Base-by-base conservation (phyloP, 2,329 filamentous ascomycete genomes). In the Botryotinia calthae region DNA sequence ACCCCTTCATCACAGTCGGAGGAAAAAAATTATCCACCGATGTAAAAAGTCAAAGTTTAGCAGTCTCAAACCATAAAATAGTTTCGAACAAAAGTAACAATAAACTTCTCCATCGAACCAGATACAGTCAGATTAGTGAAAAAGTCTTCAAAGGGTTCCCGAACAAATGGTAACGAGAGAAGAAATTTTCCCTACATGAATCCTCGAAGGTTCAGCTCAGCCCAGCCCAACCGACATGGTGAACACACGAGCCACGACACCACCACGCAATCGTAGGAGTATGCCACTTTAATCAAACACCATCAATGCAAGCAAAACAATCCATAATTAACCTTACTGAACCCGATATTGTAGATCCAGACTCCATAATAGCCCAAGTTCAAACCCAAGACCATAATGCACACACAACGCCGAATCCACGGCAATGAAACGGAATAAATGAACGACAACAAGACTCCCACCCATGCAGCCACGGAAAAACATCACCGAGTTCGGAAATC, bases 181-280 rank as follows among this genome's bases (percentile, higher is more conserved):
- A 58, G 44, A 51, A 25, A 0, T 42, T 42, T 56, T 68, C 48
- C 65, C n/a, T 56, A 25, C 18, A 44, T 42, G 54, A 12, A 68
- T 56, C 48, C 48, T 58, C 48, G 3, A 56, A 22, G 18, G 37
- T 68, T 42, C 65, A 71, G 46, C 70, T 54, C 61, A 66, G 70
- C 69, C 69, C 69, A 71, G 37, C 51, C 66, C 48, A 58, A 58
- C 48, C 34, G 42, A 68, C n/a, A 42, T 68, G 37, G 37, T 37
- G 65, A 51, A 68, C 8, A 65, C 31, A 65, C 28, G 63, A 65
- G 44, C 65, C 65, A 68, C 65, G 65, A 68, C 65, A 68, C 40
- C 65, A 67, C 40, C 48, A 56, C n/a, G n/a, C 65, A 16, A 68
- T 56, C 37, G 65, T 56, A n/a, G 5, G 18, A 58, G 44, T 42